Base-by-base conservation (phyloP, 371 early-diverging fungal species). In the Lichtheimia corymbifera region DNA sequence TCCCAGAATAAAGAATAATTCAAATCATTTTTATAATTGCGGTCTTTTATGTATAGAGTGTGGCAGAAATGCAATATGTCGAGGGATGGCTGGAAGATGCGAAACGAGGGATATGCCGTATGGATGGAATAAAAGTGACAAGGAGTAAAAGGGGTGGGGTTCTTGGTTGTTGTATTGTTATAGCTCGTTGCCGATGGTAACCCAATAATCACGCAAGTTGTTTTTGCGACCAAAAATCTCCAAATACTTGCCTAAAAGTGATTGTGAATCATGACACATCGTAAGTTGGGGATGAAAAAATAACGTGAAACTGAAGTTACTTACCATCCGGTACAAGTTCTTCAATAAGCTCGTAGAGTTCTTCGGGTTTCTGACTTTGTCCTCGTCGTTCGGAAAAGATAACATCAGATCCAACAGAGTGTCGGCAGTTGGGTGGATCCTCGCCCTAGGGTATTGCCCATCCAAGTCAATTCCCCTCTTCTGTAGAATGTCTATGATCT, bases 171-270 rank as follows among this genome's bases (percentile, higher is more conserved):
- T 41, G 17, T n/a, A 20, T 13, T 15, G 12, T 54, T 76, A 93
- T 43, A 96, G 82, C 72, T 96, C 95, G 69, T 96, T 96, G 61
- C 97, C 97, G 61, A 96, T 85, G 3, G 97, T 96, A 25, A 94
- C 93, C 97, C 97, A 96, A 66, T 91, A 93, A 77, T 94, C 94
- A 54, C 97, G 82, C 20, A 95, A 73, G 68, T 96, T 96, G 77
- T 96, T 94, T 69, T 93, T 93, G 63, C 97, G 85, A 20, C 97
- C 95, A 88, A 95, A 95, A 56, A 95, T 96, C 70, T 96, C 95
- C 22, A 95, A 80, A 71, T 95, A 94, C 66, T 85, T 86, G 41
- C 90, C 87, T 84, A 67, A 12, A 11, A 35, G 6, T 9, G 35
- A 35, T 2, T 35, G 11, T 35, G 11, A 11, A 35, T 35, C 35